Conservation (phyloP, 2,329 filamentous ascomycete genomes). For the Uncinocarpus reesii region DNA sequence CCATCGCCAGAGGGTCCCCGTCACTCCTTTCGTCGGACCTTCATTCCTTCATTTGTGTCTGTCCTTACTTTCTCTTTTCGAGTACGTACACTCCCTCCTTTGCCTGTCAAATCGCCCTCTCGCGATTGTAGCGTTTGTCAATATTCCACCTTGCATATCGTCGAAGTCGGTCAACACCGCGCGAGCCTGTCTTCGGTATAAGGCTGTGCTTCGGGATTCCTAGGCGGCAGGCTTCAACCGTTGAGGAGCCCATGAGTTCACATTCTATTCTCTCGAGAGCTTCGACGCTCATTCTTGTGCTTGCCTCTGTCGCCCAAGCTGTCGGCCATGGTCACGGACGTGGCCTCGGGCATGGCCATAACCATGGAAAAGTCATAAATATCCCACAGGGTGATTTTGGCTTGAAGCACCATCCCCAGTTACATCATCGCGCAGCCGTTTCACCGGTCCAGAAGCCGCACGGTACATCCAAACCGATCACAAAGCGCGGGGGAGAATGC, state of each 20-base stretch:
- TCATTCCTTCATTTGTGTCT: background rate
- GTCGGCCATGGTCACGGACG: slow-evolving; percentile 21
- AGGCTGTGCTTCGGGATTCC: too few relatives aligned
- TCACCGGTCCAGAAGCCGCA: slow-evolving; percentile 1
- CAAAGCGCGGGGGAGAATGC: slow-evolving; percentile 51
- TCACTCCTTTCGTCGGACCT: slow-evolving; percentile 8
- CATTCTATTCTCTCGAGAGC: slow-evolving; percentile 26
- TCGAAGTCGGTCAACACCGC: too few relatives aligned
- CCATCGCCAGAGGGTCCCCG: background rate
- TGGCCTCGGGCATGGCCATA: background rate
- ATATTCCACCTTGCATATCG: background rate
- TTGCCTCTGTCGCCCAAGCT: slow-evolving; percentile 23
- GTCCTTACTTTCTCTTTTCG: background rate
- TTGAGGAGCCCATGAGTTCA: slow-evolving; percentile 26
- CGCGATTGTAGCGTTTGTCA: background rate
- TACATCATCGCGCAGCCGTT: slow-evolving; percentile 1
- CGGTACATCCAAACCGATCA: slow-evolving; percentile 24
- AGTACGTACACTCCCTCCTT: background rate
- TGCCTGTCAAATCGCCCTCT: background rate
- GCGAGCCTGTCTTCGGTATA: too few relatives aligned
- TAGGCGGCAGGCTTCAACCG: background rate
- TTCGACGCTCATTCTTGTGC: slow-evolving; percentile 30
- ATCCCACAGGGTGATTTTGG: background rate
- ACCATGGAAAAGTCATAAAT: background rate
- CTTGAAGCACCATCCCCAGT: slow-evolving; percentile 13